Evolutionary conservation across 1,284 basidiomycete species (phyloP).

Genomic region (Marasmius fiardii): DNA sequence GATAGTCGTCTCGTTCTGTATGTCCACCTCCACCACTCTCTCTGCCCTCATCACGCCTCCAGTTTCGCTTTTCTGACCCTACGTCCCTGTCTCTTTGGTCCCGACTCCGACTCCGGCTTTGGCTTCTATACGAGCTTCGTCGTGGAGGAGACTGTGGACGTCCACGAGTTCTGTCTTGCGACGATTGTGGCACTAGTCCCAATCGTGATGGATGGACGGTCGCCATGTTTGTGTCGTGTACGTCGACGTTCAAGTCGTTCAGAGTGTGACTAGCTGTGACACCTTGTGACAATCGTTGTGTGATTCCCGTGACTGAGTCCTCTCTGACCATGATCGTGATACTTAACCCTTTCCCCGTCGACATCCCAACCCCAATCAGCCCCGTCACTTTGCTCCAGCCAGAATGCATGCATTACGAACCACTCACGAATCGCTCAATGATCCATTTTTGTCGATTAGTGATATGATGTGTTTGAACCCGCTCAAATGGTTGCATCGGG

Average conservation of each 20-base stretch:
- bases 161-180: slow-evolving; percentile 10
- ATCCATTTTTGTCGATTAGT: too few relatives aligned
- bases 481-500: too few relatives aligned
- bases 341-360: too few relatives aligned
- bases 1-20: slow-evolving; percentile 11
- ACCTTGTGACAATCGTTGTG: neutral
- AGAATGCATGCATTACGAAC: too few relatives aligned
- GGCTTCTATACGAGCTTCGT: slow-evolving; percentile 18
- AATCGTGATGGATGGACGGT: slow-evolving; percentile 63
- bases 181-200: slow-evolving; percentile 45
- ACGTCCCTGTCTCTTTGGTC: neutral
- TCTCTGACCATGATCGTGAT: neutral
- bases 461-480: too few relatives aligned
- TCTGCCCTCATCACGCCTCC: slow-evolving; percentile 15
- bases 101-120: slow-evolving; percentile 2
- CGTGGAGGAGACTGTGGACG: slow-evolving; percentile 14
- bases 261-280: neutral
- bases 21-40: slow-evolving; percentile 16
- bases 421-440: too few relatives aligned
- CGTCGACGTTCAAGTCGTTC: too few relatives aligned
- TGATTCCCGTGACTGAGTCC: neutral
- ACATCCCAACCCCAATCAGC: too few relatives aligned
- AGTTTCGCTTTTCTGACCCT: neutral
- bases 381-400: too few relatives aligned
- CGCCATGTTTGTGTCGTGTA: slow-evolving; percentile 40